A percentile compares a stretch with the other conserved stretches of the same genome.
phyloP scores from a whole-genome alignment of 495 filamentous ascomycete species.

The Talaromyces liani region DNA sequence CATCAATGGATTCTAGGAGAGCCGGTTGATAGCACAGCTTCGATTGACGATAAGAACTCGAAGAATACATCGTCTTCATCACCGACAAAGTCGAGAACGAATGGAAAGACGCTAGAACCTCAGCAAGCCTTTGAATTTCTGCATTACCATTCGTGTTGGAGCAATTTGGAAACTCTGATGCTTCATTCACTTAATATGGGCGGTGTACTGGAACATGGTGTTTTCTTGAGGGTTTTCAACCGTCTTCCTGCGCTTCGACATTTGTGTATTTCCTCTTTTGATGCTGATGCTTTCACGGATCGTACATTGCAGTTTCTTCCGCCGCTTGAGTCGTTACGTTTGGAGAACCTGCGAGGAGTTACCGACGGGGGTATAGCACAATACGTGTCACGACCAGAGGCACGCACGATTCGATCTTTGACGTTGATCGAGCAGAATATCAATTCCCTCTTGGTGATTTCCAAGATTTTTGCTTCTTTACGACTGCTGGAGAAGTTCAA shows the following conservation, averaged over 20 bases:
- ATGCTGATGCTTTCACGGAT: slow-evolving; percentile 66
- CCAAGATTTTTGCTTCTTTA: slow-evolving; percentile 65
- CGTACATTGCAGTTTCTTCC: slow-evolving; percentile 62
- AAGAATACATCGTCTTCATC: slow-evolving; percentile 36
- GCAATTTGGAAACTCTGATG: slow-evolving; percentile 62
- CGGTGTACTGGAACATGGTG: slow-evolving; percentile 55
- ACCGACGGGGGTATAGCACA: slow-evolving; percentile 69
- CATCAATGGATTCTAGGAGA: slow-evolving; percentile 69
- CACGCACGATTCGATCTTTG: slow-evolving; percentile 49
- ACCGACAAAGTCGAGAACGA: not conserved
- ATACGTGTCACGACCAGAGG: slow-evolving; percentile 54
- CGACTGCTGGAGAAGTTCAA: slow-evolving; percentile 55
- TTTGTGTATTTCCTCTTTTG: slow-evolving; percentile 68
- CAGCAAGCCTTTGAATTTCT: slow-evolving; percentile 63
- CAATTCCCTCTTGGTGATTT: slow-evolving; percentile 60
- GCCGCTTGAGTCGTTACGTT: slow-evolving; percentile 60
- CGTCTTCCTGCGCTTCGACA: slow-evolving; percentile 62
- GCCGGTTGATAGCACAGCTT: slow-evolving; percentile 28
- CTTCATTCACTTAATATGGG: slow-evolving; percentile 55
- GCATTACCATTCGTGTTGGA: slow-evolving; percentile 63
- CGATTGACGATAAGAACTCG: slow-evolving; percentile 22
- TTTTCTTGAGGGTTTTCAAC: slow-evolving; percentile 62
- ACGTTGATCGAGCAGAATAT: slow-evolving; percentile 61
- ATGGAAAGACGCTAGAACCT: slow-evolving; percentile 42
- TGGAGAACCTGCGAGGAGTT: slow-evolving; percentile 70